Conservation (phyloP, 208 protist genomes). For the Naegleria gruberi region DNA sequence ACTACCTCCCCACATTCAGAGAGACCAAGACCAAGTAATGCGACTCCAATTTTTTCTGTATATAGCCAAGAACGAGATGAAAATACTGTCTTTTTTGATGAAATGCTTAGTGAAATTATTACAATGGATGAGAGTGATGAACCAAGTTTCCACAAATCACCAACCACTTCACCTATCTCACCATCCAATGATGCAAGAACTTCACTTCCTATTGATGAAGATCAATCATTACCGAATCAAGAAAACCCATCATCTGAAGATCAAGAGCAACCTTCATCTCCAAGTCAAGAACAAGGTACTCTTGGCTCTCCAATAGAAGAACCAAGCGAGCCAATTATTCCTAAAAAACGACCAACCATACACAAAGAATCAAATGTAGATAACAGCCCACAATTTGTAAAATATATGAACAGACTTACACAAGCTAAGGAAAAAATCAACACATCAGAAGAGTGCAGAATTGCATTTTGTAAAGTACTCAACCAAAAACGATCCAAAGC, state of each 20-base stretch:
- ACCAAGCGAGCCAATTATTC: neutral
- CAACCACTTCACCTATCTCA: too few species aligned
- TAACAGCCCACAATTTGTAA: too few species aligned
- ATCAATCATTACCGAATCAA: neutral
- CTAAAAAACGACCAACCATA: neutral
- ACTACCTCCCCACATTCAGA: neutral
- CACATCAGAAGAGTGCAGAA: neutral
- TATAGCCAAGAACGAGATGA: neutral
- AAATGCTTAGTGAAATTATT: neutral
- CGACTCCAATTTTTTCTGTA: neutral
- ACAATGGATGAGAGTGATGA: neutral
- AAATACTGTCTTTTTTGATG: neutral
- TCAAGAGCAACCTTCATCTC: too few species aligned
- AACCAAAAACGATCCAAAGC: neutral
- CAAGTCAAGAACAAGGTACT: too few species aligned
- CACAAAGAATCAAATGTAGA: too few species aligned
- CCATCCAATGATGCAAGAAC: too few species aligned
- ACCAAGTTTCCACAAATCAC: too few species aligned
- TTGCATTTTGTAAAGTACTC: neutral
- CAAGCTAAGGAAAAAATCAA: neutral
- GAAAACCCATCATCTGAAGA: neutral
- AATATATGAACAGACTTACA: neutral
- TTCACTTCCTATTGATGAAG: neutral
- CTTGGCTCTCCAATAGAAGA: too few species aligned
- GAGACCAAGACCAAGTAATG: neutral